Conservation (phyloP, 2,329 filamentous ascomycete species). For the Pseudocercospora pini-densiflorae region DNA sequence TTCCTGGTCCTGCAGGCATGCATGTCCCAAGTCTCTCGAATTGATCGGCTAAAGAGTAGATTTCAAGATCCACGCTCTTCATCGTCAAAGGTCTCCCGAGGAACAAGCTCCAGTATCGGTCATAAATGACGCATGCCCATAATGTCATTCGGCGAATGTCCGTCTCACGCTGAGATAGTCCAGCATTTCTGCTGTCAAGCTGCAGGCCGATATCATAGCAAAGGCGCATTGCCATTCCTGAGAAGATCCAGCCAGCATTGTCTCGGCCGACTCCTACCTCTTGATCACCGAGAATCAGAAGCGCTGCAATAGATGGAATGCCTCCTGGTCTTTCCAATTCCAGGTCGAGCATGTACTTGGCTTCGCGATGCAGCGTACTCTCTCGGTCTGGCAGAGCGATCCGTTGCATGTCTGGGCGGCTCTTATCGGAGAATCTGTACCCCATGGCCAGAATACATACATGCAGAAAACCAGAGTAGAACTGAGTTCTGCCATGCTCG, state of each 20-base stretch:
- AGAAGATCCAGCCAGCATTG: slow-evolving; percentile 36
- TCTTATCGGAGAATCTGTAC: slow-evolving; percentile 33
- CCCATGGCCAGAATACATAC: slow-evolving; percentile 36
- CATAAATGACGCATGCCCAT: slow-evolving; percentile 36
- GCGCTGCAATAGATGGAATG: slow-evolving; percentile 32
- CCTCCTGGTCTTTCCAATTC: slow-evolving; percentile 33
- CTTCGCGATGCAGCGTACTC: slow-evolving; percentile 33
- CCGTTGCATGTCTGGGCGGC: slow-evolving; percentile 30
- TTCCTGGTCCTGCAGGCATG: slow-evolving; percentile 29
- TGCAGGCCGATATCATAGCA: slow-evolving; percentile 35
- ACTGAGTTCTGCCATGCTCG: slow-evolving; percentile 28
- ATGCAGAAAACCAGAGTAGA: slow-evolving; percentile 35
- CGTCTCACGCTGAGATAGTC: slow-evolving; percentile 30
- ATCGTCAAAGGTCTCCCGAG: slow-evolving; percentile 35
- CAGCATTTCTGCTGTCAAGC: slow-evolving; percentile 32
- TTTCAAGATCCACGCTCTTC: slow-evolving; percentile 33
- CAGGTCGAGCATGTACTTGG: slow-evolving; percentile 35
- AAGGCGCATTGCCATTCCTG: slow-evolving; percentile 35
- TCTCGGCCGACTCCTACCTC: slow-evolving; percentile 34
- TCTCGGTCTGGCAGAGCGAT: slow-evolving; percentile 32
- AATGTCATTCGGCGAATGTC: slow-evolving; percentile 34
- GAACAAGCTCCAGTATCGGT: slow-evolving; percentile 35
- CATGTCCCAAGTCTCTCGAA: slow-evolving; percentile 34
- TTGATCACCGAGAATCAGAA: slow-evolving; percentile 32
- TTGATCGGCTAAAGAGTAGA: slow-evolving; percentile 31